Percentiles rank a stretch among this genome's conserved stretches.
Conservation (phyloP, 73 alveolate species). For the Durusdinium trenchii region DNA sequence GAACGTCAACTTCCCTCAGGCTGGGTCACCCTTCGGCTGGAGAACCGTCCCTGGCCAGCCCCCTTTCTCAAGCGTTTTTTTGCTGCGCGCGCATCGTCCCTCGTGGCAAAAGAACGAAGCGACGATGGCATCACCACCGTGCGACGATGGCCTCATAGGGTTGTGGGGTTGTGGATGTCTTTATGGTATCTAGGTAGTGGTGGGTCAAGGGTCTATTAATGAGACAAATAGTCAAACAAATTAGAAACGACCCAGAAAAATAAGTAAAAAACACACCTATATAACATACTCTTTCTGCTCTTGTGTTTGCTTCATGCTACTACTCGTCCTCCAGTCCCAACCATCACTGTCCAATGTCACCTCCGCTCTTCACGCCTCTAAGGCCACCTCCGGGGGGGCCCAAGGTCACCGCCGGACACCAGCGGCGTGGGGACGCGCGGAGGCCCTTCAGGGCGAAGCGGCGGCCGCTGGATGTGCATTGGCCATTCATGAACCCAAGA, state of each 20-base stretch:
- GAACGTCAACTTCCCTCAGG: no score
- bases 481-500: neutral
- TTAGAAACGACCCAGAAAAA: neutral
- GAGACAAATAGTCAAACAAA: neutral
- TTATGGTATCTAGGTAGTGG: no score
- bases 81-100: no score
- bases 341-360: neutral
- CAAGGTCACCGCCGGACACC: neutral
- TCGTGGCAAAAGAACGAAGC: no score
- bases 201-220: neutral
- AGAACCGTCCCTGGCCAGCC: no score
- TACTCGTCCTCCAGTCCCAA: no score
- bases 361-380: neutral
- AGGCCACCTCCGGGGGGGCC: conserved; percentile 56
- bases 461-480: neutral
- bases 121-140: no score
- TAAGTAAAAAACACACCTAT: neutral
- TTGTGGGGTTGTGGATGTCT: no score
- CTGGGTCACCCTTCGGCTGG: no score
- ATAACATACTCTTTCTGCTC: no score
- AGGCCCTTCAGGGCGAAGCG: neutral
- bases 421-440: conserved; percentile 16
- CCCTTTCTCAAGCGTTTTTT: no score
- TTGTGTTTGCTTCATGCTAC: neutral
- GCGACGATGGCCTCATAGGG: no score